Evolutionary conservation across 345 rosid genomes (phyloP).

Genomic region (Eucalyptus sp.): DNA sequence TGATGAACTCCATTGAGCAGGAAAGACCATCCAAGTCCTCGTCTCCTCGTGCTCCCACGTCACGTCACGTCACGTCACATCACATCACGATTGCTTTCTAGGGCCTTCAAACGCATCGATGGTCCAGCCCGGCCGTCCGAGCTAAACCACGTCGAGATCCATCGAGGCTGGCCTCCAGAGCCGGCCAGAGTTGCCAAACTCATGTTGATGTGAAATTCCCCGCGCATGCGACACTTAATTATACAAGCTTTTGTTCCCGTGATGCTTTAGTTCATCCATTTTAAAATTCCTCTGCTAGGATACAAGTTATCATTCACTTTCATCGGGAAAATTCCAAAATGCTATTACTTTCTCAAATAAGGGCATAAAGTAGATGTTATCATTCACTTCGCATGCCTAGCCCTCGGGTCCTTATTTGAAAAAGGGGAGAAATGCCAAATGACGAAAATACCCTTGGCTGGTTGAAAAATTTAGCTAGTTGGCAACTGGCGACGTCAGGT

Average conservation of each 20-base stretch:
- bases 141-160: background rate
- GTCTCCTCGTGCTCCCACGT: background rate
- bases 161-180: background rate
- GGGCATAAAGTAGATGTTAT: no score
- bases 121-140: background rate
- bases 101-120: background rate
- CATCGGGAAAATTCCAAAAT: background rate
- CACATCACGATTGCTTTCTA: background rate
- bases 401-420: no score
- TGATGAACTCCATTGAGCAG: background rate
- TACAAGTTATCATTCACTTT: background rate
- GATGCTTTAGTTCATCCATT: background rate
- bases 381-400: no score
- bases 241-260: background rate
- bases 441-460: rapidly evolving
- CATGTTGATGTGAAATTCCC: background rate
- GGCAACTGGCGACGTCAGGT: rapidly evolving
- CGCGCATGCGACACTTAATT: background rate
- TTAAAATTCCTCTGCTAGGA: background rate
- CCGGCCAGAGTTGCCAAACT: background rate
- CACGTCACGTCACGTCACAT: background rate
- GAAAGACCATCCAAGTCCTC: background rate
- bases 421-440: no score
- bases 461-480: rapidly evolving
- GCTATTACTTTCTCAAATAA: no score